Percentiles rank a stretch among this genome's conserved stretches.
Conservation (phyloP, 768 basidiomycete genomes). For the Collybiopsis confluens region DNA sequence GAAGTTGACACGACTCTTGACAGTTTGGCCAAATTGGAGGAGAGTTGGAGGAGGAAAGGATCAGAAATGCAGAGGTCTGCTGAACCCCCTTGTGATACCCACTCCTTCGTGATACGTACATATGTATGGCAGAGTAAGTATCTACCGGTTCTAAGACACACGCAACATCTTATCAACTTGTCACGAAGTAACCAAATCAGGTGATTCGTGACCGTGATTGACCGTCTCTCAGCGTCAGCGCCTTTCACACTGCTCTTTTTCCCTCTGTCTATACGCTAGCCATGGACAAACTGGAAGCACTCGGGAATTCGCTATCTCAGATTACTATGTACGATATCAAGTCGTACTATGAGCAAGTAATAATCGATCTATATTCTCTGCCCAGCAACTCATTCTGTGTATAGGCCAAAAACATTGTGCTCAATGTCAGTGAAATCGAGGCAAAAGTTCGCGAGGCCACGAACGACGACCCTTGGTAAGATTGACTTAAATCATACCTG, state of each 20-base stretch:
- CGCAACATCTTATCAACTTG: too few species aligned
- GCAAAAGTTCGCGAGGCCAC: conserved; percentile 96
- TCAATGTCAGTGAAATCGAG: conserved; percentile 97
- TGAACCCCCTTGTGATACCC: not conserved
- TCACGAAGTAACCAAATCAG: too few species aligned
- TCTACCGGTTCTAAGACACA: too few species aligned
- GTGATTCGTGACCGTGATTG: too few species aligned
- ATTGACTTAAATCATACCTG: conserved; percentile 4
- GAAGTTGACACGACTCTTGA: conserved; percentile 14
- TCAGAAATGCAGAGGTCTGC: conserved; percentile 7
- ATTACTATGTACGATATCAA: conserved; percentile 93
- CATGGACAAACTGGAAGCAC: conserved; percentile 79
- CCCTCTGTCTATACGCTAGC: not conserved
- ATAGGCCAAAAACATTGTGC: conserved; percentile 92
- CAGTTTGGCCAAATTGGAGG: conserved; percentile 12
- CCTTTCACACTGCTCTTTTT: too few species aligned
- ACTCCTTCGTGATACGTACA: too few species aligned
- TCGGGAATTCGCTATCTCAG: conserved; percentile 73
- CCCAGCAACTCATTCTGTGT: not conserved
- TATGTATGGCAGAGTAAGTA: too few species aligned
- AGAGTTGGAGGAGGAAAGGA: conserved; percentile 15
- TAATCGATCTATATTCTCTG: not conserved
- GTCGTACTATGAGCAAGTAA: conserved; percentile 88
- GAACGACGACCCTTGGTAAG: conserved; percentile 95
- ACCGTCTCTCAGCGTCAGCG: too few species aligned